Percentiles rank a stretch among this genome's conserved stretches.
phyloP scores from a whole-genome alignment of 1,139 yeast genomes.

The Hyphopichia pseudoburtonii region DNA sequence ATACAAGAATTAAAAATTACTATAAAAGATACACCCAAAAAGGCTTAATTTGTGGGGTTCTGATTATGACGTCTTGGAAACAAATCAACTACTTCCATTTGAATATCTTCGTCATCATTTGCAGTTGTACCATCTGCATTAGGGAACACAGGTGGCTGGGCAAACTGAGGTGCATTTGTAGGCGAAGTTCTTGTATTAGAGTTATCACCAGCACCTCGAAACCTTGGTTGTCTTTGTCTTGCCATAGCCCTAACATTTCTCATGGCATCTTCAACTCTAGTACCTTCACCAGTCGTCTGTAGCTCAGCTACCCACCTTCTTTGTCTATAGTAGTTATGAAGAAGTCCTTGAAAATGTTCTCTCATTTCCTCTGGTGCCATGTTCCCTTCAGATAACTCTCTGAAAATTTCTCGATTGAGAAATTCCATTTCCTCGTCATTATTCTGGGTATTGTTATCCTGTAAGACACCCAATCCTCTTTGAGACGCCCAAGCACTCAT shows the following conservation, averaged over 20 bases:
- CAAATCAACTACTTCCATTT: constrained; percentile 36
- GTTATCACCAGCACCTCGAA: constrained; percentile 6
- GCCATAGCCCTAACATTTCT: background rate
- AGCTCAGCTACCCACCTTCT: constrained; percentile 11
- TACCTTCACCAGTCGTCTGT: background rate
- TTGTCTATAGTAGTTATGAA: constrained; percentile 30
- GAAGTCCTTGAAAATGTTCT: constrained; percentile 36
- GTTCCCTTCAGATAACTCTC: constrained; percentile 35
- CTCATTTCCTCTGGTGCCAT: constrained; percentile 40
- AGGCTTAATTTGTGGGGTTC: background rate
- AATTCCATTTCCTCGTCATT: constrained; percentile 24
- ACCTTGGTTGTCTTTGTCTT: background rate
- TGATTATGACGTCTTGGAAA: constrained; percentile 25
- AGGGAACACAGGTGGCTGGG: constrained; percentile 45
- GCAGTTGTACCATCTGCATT: constrained; percentile 23
- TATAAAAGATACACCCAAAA: background rate
- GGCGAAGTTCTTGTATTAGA: background rate
- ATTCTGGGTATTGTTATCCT: constrained; percentile 12
- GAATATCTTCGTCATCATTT: constrained; percentile 37
- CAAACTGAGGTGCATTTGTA: constrained; percentile 42
- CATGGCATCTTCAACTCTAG: background rate
- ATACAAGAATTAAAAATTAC: too few relatives aligned
- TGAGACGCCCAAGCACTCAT: constrained; percentile 33
- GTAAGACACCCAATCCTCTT: constrained; percentile 34
- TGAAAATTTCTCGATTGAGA: constrained; percentile 35